Base-by-base conservation (phyloP, 805 yeast species). In the Candida pini region DNA sequence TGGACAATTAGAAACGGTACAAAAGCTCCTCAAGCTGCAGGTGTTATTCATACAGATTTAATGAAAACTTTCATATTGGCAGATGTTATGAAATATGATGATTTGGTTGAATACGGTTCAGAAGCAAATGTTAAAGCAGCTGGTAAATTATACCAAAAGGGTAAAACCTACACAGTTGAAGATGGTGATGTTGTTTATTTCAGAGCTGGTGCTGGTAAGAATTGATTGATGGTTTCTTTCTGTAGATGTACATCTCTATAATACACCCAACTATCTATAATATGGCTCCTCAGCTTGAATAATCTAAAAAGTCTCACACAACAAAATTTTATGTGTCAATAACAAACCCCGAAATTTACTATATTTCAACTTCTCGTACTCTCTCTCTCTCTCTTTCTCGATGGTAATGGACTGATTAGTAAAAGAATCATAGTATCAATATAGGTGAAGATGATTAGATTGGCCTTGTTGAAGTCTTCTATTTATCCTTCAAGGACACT, bases 21-120 rank as follows among this genome's bases (percentile, higher is more conserved):
- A 13, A 72, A 76, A 24, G 95, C 95, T 2, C 89, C 90, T 25
- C 84, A 84, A 43, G 96, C 95, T 2, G 96, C 96, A 1, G 94
- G 89, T 16, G 80, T 81, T 22, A 88, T 88, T 40, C 96, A 88
- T 56, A 81, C 86, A 6, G 96, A 87, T 56, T 62, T 87, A 36
- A 79, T 81, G 62, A 75, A 79, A 49, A 83, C 94, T 1, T 88
- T 88, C 55, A 76, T 88, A 30, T 73, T 76, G 52, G 94, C 92
- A 8, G 77, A 79, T 38, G 83, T 88, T 19, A 69, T 74, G 52
- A 81, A 81, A 49, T 81, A 71, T 54, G 66, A 71, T 5, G 92
- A 84, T 48, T 58, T 81, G 35, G 49, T 57, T 8, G 72, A 67
- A 22, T 69, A 67, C 18, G 71, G 79, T 40, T 74, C 73, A 43